Percentiles rank a stretch among this genome's conserved stretches.
These are phyloP conservation scores for Pyrenophora graminea DNA, from an alignment of 2,329 filamentous ascomycete genomes.

Conservation along the genomic window DNA sequence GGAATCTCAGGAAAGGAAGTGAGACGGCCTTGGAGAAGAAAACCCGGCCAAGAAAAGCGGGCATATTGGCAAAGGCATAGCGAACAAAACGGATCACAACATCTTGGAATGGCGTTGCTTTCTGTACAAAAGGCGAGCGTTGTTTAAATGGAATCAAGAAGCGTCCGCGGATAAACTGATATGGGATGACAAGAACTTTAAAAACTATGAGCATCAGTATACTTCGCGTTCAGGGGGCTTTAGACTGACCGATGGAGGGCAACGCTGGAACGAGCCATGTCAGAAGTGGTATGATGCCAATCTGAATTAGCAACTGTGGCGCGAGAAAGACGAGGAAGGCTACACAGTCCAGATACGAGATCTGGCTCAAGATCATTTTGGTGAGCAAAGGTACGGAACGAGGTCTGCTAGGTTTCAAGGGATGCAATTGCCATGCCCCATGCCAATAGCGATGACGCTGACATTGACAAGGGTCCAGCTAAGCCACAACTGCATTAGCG, in stretches of 20 bases:
- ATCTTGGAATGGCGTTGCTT: constrained; percentile 75
- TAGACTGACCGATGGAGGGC: constrained; percentile 68
- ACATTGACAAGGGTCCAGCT: constrained; percentile 20
- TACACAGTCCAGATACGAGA: constrained; percentile 76
- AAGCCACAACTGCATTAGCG: constrained; percentile 26
- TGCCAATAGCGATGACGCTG: constrained; percentile 24
- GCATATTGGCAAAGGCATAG: constrained; percentile 75
- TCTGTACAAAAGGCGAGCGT: constrained; percentile 67
- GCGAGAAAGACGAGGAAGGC: constrained; percentile 72
- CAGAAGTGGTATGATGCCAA: constrained; percentile 64
- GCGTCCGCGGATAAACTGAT: constrained; percentile 62
- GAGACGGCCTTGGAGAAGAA: constrained; percentile 78
- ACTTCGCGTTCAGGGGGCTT: not conserved
- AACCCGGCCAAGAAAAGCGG: constrained; percentile 69
- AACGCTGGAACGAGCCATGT: constrained; percentile 64
- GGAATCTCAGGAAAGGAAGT: constrained; percentile 73
- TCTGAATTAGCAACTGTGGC: constrained; percentile 71
- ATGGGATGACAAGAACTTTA: constrained; percentile 63
- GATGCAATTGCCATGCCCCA: not conserved
- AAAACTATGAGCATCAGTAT: constrained; percentile 37
- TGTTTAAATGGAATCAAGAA: constrained; percentile 54
- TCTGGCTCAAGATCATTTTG: constrained; percentile 71
- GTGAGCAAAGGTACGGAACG: constrained; percentile 1
- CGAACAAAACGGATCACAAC: constrained; percentile 76
- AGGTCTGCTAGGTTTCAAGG: not conserved